Conservation (phyloP, 1,284 basidiomycete species). For the Boletus semigastroideus region DNA sequence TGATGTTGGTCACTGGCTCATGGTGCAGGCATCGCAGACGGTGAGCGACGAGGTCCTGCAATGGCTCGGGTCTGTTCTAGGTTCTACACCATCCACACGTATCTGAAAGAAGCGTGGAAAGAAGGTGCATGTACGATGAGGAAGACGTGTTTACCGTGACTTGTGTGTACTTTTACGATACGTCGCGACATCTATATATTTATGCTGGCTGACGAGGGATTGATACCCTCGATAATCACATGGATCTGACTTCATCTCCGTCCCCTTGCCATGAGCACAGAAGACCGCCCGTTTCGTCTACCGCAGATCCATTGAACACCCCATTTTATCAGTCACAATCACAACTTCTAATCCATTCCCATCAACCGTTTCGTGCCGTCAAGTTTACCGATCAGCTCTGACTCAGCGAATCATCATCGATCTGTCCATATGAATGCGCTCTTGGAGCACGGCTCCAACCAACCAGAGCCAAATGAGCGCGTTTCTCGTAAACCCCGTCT, state of each 20-base stretch:
- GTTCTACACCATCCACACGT: background rate
- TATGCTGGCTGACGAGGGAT: too few species aligned
- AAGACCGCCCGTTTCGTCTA: too few species aligned
- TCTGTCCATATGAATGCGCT: background rate
- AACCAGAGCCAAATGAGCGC: background rate
- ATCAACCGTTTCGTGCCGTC: background rate
- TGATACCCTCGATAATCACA: too few species aligned
- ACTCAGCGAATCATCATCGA: constrained; percentile 3
- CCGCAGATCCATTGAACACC: background rate
- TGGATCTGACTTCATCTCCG: too few species aligned
- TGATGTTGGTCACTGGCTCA: constrained; percentile 64
- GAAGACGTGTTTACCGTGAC: background rate
- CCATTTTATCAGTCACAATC: background rate
- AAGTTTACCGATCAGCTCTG: background rate
- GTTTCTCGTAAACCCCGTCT: too few species aligned
- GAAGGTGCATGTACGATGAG: background rate
- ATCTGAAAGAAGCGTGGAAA: constrained; percentile 7
- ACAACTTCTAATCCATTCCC: background rate
- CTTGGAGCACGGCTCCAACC: background rate
- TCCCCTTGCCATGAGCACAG: too few species aligned
- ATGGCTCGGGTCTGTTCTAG: constrained; percentile 42
- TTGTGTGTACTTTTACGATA: background rate
- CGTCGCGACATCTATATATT: background rate
- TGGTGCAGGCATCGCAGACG: constrained; percentile 56
- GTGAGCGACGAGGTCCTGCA: constrained; percentile 45